A percentile compares a stretch with the other conserved stretches of the same genome.
phyloP scores from a whole-genome alignment of 2,329 filamentous ascomycete genomes.

The Colletotrichum liaoningense region DNA sequence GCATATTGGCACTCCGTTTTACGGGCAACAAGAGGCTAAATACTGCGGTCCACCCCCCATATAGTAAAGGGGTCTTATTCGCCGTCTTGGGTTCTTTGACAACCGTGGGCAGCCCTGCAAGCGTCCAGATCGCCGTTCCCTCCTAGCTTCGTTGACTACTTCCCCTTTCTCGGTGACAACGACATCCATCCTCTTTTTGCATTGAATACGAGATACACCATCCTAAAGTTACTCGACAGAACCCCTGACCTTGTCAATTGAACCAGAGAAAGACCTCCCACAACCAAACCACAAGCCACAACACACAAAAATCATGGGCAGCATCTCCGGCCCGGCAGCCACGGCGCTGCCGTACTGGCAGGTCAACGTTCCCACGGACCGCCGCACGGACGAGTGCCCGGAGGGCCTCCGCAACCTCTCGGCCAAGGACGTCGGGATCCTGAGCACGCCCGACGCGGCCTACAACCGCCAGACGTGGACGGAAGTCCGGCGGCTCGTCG shows the following conservation, averaged over 20 bases:
- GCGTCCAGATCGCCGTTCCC: neutral
- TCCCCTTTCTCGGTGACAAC: neutral
- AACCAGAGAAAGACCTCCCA: neutral
- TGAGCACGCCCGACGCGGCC: conserved; percentile 76
- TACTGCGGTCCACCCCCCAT: conserved; percentile 9
- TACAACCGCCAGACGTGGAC: conserved; percentile 77
- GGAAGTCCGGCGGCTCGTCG: conserved; percentile 72
- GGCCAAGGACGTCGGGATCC: conserved; percentile 76
- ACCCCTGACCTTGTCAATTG: neutral
- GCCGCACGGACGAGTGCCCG: conserved; percentile 77
- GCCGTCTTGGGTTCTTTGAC: conserved; percentile 11
- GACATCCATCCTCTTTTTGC: neutral
- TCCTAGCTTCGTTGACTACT: neutral
- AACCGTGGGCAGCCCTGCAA: conserved; percentile 18
- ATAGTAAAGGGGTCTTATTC: neutral
- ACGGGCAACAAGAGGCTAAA: neutral
- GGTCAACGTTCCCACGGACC: conserved; percentile 75
- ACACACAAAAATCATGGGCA: conserved; percentile 13
- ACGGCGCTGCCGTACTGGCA: conserved; percentile 78
- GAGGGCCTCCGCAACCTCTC: conserved; percentile 72
- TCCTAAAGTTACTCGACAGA: neutral
- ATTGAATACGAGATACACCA: neutral
- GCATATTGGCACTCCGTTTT: neutral
- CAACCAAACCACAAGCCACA: neutral
- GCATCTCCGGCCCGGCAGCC: conserved; percentile 10